Base-by-base conservation (phyloP, 352 stramenopile species). In the Plasmopara muralis region DNA sequence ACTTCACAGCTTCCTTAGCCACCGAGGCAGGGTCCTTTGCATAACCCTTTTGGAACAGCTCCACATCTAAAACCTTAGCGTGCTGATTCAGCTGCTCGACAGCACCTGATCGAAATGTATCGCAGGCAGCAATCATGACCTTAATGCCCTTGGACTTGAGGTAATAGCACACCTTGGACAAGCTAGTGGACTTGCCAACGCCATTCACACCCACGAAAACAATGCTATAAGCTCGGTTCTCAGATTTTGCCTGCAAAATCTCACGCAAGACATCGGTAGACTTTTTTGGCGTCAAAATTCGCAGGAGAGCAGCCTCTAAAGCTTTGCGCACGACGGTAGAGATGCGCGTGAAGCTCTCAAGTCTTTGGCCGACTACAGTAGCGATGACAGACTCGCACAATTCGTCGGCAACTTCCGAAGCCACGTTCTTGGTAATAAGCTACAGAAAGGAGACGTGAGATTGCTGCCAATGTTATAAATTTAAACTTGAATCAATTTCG, bases 131-230 rank as follows among this genome's bases (percentile, higher is more conserved):
- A 31, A 99, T 93, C 57, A 98, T 76, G 28, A 97, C 83, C 43
- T 97, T 96, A 51, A 98, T 76, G 39, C 95, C 95, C 64, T 98
- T 98, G 10, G 86, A 89, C 70, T 99, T 98, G 40, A 99, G 83
- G 68, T 99, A 99, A 76, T 99, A 99, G 53, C 92, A 97, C 52
- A 99, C 90, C 69, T 99, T 99, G 45, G 96, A 97, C 39, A 99
- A 72, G 53, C 85, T 97, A 6, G 97, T 99, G n/a, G 88, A 98
- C 72, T 99, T 99, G 55, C 96, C 95, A 41, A 98, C 93, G 47
- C 97, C 97, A 69, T 99, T 99, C 31, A 99, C 97, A 31, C 97
- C 97, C 13, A 98, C 92, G 66, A 99, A 98, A 4, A 98, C 93
- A 68, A 99, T 98, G 46, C 92, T 96, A 75, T 98, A 99, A n/a